Evolutionary conservation across 352 stramenopile genomes (phyloP).

Genomic region (Globisporangium paroecandrum): DNA sequence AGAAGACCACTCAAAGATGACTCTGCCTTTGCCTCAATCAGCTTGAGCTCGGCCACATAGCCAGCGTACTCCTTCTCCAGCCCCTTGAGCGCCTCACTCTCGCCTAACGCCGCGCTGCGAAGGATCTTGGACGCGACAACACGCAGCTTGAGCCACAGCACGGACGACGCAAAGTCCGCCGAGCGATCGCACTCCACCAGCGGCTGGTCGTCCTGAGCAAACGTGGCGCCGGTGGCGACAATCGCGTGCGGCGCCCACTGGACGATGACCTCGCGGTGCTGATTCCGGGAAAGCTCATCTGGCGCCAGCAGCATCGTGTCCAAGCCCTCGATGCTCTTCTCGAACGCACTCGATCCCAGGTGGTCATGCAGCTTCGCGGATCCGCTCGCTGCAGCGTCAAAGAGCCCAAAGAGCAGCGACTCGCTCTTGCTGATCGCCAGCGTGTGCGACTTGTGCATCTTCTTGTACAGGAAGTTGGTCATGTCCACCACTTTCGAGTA

Average conservation of each 20-base stretch:
- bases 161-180: constrained; percentile 34
- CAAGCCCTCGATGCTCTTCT: constrained; percentile 30
- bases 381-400: constrained; percentile 41
- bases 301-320: constrained; percentile 35
- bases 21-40: background rate
- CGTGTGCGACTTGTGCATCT: constrained; percentile 75
- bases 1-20: constrained; percentile 10
- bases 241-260: constrained; percentile 47
- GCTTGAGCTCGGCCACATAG: constrained; percentile 19
- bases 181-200: constrained; percentile 75
- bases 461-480: constrained; percentile 68
- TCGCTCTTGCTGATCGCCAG: constrained; percentile 65
- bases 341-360: constrained; percentile 38
- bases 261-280: constrained; percentile 78
- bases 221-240: constrained; percentile 36
- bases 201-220: constrained; percentile 31
- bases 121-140: constrained; percentile 51
- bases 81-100: constrained; percentile 23
- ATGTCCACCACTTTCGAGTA: constrained; percentile 86
- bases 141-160: constrained; percentile 66
- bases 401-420: constrained; percentile 49
- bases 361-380: constrained; percentile 47
- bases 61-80: constrained; percentile 34
- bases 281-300: constrained; percentile 58
- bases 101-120: constrained; percentile 23